Evolutionary conservation across 2,329 filamentous ascomycete species (phyloP), one percentile per base, ranked within the genome.

Genomic region (Blastomyces silverae): DNA sequence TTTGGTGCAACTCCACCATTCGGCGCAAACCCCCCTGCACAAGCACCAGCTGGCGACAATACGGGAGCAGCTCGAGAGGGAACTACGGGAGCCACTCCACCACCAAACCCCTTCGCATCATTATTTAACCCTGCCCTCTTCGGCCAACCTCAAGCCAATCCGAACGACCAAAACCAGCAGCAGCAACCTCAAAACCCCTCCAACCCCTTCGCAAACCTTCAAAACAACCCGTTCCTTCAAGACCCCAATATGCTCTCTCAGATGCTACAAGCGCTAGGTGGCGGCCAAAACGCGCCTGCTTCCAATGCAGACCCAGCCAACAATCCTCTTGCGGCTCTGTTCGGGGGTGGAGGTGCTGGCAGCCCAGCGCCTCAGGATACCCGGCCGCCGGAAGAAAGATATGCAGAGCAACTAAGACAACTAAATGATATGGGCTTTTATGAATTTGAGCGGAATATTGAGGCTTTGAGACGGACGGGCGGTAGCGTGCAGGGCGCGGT

Each of bases 371-470:
- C 91, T 5, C 78, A 84, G 2, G 94, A 99, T 78, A 96, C 84
- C 72, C 85, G 93, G 67, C 92, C 94, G 4, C 93, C 94, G 0
- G 94, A 99, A 81, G 94, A 97, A 78, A 83, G 91, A 66, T 99
- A 96, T 71, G 92, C 90, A 2, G 87, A 90, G 42, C 93, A 99
- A 78, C 81, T 99, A 61, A 84, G 91, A 66, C 92, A 97, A 79
- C 80, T 99, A 67, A 99, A 99, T 76, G 94, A 97, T 69, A 99
- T 99, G 94, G 94, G 94, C 2, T 99, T 99, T 79, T 96, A 87
- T 75, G 92, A 99, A 74, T 99, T 97, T 73, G 93, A 99, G 62
- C 82, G 90, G 70, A 99, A 99, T 71, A 86, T 99, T 42, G 87
- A 89, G 64, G 94, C 94, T 5, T 79, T 99, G 72, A 84, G 93